phyloP scores from a whole-genome alignment of 768 basidiomycete species.

The Calocera viscosa region DNA sequence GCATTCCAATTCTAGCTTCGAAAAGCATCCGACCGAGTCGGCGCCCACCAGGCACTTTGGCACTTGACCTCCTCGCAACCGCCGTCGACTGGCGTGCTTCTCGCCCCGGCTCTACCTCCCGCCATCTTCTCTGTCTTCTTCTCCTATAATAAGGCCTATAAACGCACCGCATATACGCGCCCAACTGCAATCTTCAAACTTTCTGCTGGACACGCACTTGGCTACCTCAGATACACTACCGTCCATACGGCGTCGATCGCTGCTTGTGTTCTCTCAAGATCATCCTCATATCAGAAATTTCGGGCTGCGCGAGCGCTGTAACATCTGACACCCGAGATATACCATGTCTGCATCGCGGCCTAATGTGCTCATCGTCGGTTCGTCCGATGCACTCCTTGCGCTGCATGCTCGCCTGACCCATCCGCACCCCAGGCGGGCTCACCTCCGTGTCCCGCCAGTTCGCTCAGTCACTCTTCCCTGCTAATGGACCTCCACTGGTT shows the following conservation, averaged over 20 bases:
- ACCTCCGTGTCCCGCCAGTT: conserved; percentile 68
- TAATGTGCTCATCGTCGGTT: conserved; percentile 66
- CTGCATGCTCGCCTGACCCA: conserved; percentile 3
- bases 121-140: not conserved
- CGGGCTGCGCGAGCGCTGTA: not conserved
- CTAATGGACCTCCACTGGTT: conserved; percentile 55
- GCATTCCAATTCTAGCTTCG: not conserved
- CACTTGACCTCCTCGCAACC: not conserved
- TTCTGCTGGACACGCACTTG: not conserved
- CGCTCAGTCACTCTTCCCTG: conserved; percentile 52
- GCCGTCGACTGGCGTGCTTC: not conserved
- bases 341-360: conserved; percentile 30
- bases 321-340: not conserved
- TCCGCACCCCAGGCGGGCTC: conserved; percentile 47
- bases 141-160: not conserved
- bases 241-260: not conserved
- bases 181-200: not conserved
- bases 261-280: not conserved
- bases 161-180: not conserved
- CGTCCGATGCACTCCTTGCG: conserved; percentile 21
- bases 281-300: not conserved
- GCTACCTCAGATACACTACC: not conserved
- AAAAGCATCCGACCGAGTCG: not conserved
- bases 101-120: not conserved
- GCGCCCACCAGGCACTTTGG: not conserved